Percentiles rank a stretch among this genome's conserved stretches.
Conservation (phyloP, 2,329 filamentous ascomycete species). For the Colletotrichum sansevieriae region DNA sequence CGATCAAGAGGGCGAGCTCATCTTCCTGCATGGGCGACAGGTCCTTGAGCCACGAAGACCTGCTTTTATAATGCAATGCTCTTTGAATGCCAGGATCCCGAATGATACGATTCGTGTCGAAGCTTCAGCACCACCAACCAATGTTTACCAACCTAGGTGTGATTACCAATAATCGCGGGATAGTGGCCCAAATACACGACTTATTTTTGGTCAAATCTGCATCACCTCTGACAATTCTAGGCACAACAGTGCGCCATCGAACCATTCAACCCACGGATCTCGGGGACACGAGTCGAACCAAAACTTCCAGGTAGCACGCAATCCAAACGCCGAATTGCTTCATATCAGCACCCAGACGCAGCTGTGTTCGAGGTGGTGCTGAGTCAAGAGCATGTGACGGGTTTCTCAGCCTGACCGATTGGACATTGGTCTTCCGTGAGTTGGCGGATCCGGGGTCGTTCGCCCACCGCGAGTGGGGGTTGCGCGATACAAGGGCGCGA, state of each 20-base stretch:
- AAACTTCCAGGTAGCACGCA: slow-evolving; percentile 28
- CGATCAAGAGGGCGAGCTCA: slow-evolving; percentile 72
- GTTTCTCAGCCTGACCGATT: background rate
- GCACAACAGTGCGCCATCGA: slow-evolving; percentile 7
- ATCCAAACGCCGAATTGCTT: slow-evolving; percentile 3
- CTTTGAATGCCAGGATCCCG: background rate
- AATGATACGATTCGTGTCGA: background rate
- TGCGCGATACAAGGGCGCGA: slow-evolving; percentile 38
- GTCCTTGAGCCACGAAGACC: slow-evolving; percentile 61
- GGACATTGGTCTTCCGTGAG: background rate
- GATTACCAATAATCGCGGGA: slow-evolving; percentile 40
- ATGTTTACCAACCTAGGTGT: background rate
- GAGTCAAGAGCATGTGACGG: slow-evolving; percentile 22
- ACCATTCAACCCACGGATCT: slow-evolving; percentile 9
- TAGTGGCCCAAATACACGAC: background rate
- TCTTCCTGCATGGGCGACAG: slow-evolving; percentile 70
- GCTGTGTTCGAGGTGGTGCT: background rate
- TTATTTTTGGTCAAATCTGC: slow-evolving; percentile 32
- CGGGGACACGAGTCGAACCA: slow-evolving; percentile 6
- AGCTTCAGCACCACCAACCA: background rate
- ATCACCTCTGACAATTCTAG: slow-evolving; percentile 29
- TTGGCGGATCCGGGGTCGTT: slow-evolving; percentile 30
- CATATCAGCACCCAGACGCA: background rate
- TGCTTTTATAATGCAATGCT: background rate
- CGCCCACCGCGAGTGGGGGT: slow-evolving; percentile 24